Percentiles rank a stretch among this genome's conserved stretches.
These are phyloP conservation scores for Phalaenopsis equestris DNA, from an alignment of 106 monocot genomes.

Conservation along the genomic window DNA sequence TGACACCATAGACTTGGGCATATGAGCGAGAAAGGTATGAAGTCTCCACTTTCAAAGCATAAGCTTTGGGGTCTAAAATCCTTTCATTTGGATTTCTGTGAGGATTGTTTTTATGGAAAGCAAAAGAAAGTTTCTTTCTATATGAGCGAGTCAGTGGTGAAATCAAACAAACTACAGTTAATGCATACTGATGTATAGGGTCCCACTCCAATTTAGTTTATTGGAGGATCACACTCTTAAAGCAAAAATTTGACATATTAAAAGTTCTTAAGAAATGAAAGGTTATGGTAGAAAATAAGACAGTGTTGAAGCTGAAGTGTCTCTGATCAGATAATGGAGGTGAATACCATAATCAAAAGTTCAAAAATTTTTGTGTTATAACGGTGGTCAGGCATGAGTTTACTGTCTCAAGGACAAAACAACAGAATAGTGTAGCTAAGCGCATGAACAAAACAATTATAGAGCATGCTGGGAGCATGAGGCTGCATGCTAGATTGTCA, in stretches of 20 bases:
- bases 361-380: no score
- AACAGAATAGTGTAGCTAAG: no score
- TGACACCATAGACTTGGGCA: not conserved
- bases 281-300: no score
- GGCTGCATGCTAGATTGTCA: no score
- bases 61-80: not conserved
- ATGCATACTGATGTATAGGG: conserved; percentile 6
- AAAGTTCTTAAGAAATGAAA: no score
- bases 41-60: not conserved
- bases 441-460: no score
- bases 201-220: not conserved
- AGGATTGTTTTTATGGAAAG: not conserved
- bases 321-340: no score
- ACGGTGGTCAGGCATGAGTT: no score
- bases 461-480: no score
- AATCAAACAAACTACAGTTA: not conserved
- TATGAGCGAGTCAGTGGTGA: not conserved
- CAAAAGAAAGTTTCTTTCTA: not conserved
- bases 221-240: not conserved
- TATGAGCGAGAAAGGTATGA: not conserved
- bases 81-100: not conserved
- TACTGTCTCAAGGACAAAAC: no score
- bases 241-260: not conserved
- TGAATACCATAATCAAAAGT: no score
- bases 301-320: no score